These are phyloP conservation scores for Ogataea naganishii DNA, from an alignment of 805 yeast species.

Conservation along the genomic window DNA sequence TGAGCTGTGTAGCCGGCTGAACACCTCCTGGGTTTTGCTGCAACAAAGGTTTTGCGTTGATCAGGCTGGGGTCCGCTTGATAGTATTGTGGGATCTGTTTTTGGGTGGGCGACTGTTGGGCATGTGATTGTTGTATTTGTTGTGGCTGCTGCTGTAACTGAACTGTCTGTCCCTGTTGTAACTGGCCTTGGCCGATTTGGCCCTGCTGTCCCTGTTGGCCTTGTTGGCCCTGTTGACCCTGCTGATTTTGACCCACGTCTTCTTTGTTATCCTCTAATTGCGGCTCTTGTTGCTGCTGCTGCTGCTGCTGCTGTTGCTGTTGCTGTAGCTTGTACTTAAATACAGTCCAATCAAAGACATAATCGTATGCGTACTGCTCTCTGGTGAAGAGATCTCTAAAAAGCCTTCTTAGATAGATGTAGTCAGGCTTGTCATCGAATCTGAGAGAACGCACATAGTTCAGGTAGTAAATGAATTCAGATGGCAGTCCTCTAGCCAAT, in stretches of 20 bases:
- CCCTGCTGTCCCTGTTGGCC: constrained; percentile 22
- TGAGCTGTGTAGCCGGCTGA: constrained; percentile 4
- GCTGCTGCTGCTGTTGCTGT: constrained; percentile 32
- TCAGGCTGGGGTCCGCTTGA: constrained; percentile 19
- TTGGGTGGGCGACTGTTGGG: constrained; percentile 17
- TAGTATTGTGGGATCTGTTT: constrained; percentile 11
- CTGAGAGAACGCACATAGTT: constrained; percentile 83
- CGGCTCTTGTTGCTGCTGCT: constrained; percentile 20
- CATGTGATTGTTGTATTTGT: constrained; percentile 14
- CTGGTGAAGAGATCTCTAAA: constrained; percentile 84
- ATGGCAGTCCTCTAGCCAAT: constrained; percentile 86
- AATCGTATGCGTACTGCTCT: constrained; percentile 87
- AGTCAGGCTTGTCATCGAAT: constrained; percentile 96
- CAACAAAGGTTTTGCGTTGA: constrained; percentile 9
- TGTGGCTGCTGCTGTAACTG: constrained; percentile 11
- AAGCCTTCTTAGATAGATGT: constrained; percentile 76
- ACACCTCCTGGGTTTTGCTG: constrained; percentile 2
- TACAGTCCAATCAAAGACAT: constrained; percentile 94
- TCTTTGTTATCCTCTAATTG: constrained; percentile 4
- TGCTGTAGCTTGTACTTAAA: constrained; percentile 64
- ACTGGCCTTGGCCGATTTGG: constrained; percentile 24
- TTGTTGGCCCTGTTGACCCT: constrained; percentile 11
- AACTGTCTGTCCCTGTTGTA: constrained; percentile 6
- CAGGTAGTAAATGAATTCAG: constrained; percentile 81
- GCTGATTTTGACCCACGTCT: constrained; percentile 13